phyloP scores from a whole-genome alignment of 495 filamentous ascomycete genomes.

The Penicillium manginii region DNA sequence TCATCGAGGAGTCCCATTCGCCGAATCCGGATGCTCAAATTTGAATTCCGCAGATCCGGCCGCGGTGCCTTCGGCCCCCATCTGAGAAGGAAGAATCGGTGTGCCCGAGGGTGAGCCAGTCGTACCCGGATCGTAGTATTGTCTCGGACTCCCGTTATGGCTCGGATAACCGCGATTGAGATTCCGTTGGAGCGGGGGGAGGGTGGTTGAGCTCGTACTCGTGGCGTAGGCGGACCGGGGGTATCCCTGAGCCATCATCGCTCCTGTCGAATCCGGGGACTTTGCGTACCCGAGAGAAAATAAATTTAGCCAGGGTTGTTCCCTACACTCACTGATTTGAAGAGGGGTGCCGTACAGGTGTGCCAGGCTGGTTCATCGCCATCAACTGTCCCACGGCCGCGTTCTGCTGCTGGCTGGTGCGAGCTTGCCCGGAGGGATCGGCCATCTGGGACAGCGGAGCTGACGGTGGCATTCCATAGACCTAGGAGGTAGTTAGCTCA shows the following conservation, averaged over 20 bases:
- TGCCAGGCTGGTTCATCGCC: constrained; percentile 46
- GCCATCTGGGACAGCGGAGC: constrained; percentile 42
- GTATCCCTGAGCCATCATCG: constrained; percentile 48
- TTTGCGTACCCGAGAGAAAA: constrained; percentile 27
- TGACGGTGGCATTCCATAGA: constrained; percentile 33
- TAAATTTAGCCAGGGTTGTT: constrained; percentile 37
- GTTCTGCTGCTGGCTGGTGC: constrained; percentile 40
- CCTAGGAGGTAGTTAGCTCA: too few relatives aligned
- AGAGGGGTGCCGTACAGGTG: constrained; percentile 47
- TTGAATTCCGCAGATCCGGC: constrained; percentile 28
- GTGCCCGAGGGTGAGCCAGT: constrained; percentile 37
- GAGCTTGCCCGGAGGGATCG: constrained; percentile 42
- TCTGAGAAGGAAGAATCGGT: constrained; percentile 46
- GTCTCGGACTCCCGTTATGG: constrained; percentile 37
- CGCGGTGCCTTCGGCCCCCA: constrained; percentile 36
- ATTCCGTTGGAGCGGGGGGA: constrained; percentile 45
- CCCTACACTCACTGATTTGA: constrained; percentile 29
- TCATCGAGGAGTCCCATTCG: constrained; percentile 44
- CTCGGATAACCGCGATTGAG: constrained; percentile 40
- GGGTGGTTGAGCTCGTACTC: constrained; percentile 32
- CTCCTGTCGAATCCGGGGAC: constrained; percentile 46
- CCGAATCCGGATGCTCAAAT: constrained; percentile 37
- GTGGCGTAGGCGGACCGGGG: constrained; percentile 39
- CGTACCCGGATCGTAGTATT: constrained; percentile 38
- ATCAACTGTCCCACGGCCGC: constrained; percentile 47